Conservation (phyloP, 768 basidiomycete genomes). For the Leccinum aurantiacum region DNA sequence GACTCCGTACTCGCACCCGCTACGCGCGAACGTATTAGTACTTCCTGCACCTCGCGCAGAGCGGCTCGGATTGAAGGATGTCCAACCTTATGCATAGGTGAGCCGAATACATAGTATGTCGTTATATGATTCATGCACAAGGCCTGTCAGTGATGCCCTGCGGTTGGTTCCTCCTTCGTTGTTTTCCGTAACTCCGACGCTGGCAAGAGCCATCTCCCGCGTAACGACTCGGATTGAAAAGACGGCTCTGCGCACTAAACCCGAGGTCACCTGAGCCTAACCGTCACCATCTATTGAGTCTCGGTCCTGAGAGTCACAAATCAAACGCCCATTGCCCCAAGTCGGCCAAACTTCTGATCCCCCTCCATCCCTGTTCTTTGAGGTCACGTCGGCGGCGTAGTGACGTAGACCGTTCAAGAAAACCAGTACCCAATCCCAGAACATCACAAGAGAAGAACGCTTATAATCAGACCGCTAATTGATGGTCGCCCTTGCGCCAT, state of each 20-base stretch:
- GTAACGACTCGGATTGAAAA: not conserved
- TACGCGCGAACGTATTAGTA: too few species aligned
- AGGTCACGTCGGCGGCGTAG: not conserved
- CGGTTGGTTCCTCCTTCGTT: not conserved
- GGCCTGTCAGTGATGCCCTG: too few species aligned
- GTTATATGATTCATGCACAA: too few species aligned
- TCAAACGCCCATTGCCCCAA: not conserved
- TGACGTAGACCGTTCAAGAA: not conserved
- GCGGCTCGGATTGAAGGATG: too few species aligned
- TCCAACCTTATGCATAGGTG: too few species aligned
- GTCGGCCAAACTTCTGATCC: not conserved
- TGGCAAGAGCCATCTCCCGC: not conserved
- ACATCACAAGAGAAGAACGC: not conserved
- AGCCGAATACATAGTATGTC: too few species aligned
- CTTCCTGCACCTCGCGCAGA: too few species aligned
- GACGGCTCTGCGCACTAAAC: not conserved
- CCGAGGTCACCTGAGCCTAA: not conserved
- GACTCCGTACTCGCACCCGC: too few species aligned
- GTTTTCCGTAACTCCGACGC: not conserved
- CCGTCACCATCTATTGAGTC: not conserved
- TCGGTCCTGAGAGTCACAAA: not conserved
- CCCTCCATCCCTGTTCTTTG: not conserved
- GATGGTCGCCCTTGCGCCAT: not conserved
- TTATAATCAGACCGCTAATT: conserved; percentile 4
- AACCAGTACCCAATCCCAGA: not conserved